Conservation (phyloP, 208 protist genomes). For the Trypanosoma congolense region DNA sequence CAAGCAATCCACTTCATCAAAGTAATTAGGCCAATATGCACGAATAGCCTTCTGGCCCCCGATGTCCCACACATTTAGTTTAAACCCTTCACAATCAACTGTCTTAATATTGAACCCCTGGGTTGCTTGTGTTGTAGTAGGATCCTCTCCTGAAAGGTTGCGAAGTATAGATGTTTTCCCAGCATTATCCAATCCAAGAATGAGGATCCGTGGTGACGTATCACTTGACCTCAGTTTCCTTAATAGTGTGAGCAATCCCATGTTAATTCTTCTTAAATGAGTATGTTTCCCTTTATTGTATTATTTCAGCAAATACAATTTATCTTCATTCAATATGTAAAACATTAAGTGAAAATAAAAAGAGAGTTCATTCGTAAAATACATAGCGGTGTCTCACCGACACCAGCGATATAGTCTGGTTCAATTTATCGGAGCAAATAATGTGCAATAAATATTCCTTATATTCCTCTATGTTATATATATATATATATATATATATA, state of each 20-base stretch:
- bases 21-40: constrained; percentile 98
- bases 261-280: constrained; percentile 30
- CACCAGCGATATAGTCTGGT: too few relatives aligned
- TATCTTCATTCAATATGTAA: too few relatives aligned
- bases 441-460: too few relatives aligned
- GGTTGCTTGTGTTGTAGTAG: constrained; percentile 94
- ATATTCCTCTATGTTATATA: too few relatives aligned
- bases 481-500: too few relatives aligned
- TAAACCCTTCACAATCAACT: constrained; percentile 93
- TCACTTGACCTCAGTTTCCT: constrained; percentile 92
- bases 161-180: constrained; percentile 98
- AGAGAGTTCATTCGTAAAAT: too few relatives aligned
- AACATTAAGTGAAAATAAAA: too few relatives aligned
- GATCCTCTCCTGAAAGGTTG: constrained; percentile 94
- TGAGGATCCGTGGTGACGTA: constrained; percentile 92
- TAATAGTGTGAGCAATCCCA: constrained; percentile 95
- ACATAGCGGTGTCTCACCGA: too few relatives aligned
- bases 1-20: constrained; percentile 94
- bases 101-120: constrained; percentile 99
- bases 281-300: constrained; percentile 7
- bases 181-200: constrained; percentile 98
- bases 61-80: constrained; percentile 99
- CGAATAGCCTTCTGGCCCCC: constrained; percentile 97
- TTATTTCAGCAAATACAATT: too few relatives aligned
- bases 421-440: too few relatives aligned